These are phyloP conservation scores for Brassica rapa DNA, from an alignment of 345 rosid species.

Conservation along the genomic window DNA sequence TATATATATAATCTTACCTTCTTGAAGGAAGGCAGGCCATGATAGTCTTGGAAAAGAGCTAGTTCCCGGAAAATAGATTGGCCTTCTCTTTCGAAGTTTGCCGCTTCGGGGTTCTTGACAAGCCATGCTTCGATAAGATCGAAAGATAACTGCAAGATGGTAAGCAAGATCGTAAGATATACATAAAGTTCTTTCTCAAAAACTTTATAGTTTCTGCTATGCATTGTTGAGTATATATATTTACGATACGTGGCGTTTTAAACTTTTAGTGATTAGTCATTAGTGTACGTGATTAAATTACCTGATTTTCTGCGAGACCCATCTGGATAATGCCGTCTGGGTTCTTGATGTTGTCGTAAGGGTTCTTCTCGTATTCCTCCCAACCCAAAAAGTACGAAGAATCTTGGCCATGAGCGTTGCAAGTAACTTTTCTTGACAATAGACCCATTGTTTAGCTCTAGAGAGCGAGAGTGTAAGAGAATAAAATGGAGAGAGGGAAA, in stretches of 20 bases:
- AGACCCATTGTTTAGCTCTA: conserved; percentile 47
- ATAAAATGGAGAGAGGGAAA: conserved; percentile 1
- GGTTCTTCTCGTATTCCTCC: conserved; percentile 79
- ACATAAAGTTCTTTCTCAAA: neutral
- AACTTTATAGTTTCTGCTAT: neutral
- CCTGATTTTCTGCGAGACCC: conserved; percentile 90
- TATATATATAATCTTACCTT: conserved; percentile 46
- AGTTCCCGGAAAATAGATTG: conserved; percentile 69
- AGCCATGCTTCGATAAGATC: conserved; percentile 75
- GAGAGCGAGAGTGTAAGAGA: neutral
- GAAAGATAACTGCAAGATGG: conserved; percentile 55
- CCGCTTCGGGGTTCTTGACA: conserved; percentile 60
- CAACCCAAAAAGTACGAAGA: conserved; percentile 81
- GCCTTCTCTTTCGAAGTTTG: conserved; percentile 56
- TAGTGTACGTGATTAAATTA: conserved; percentile 1
- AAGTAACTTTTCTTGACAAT: conserved; percentile 61
- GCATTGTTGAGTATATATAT: neutral
- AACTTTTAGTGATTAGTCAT: neutral
- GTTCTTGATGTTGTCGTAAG: conserved; percentile 59
- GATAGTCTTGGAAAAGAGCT: conserved; percentile 87
- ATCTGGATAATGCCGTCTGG: conserved; percentile 75
- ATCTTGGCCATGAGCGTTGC: conserved; percentile 73
- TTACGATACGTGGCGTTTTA: neutral
- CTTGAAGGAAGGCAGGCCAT: conserved; percentile 68
- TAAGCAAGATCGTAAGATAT: conserved; percentile 2